Evolutionary conservation across 495 filamentous ascomycete genomes (phyloP).

Genomic region (Cladorrhinum samala): DNA sequence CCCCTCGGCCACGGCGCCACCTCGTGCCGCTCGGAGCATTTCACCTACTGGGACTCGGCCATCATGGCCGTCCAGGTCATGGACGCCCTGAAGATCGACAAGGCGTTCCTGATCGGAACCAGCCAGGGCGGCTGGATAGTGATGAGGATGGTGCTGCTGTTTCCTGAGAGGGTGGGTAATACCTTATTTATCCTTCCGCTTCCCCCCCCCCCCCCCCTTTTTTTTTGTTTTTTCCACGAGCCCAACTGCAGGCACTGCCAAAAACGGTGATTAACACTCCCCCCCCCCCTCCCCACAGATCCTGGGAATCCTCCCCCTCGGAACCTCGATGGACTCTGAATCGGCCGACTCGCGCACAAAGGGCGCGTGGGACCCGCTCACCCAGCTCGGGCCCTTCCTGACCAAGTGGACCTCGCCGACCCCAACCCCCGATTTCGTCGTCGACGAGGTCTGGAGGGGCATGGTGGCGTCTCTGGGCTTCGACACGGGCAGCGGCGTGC

Average conservation of each 20-base stretch:
- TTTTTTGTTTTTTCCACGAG: too few species aligned
- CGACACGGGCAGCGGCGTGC: conserved; percentile 32
- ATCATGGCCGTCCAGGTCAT: conserved; percentile 41
- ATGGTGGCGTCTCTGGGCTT: conserved; percentile 53
- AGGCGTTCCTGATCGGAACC: conserved; percentile 54
- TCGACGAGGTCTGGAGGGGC: conserved; percentile 48
- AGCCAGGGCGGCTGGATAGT: conserved; percentile 61
- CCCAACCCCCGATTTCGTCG: conserved; percentile 47
- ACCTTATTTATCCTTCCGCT: conserved; percentile 13
- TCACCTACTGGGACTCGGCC: conserved; percentile 52
- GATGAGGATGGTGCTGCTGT: conserved; percentile 52
- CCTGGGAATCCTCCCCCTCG: conserved; percentile 52
- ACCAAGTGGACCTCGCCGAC: conserved; percentile 40
- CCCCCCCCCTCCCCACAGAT: too few species aligned
- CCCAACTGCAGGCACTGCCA: too few species aligned
- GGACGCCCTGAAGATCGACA: conserved; percentile 47
- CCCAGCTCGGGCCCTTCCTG: conserved; percentile 35
- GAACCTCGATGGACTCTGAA: conserved; percentile 58
- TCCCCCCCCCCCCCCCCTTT: too few species aligned
- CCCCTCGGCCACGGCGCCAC: conserved; percentile 52
- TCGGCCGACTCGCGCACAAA: conserved; percentile 45
- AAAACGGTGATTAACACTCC: too few species aligned
- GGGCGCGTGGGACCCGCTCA: conserved; percentile 52
- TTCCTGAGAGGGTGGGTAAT: conserved; percentile 43
- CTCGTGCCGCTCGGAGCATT: conserved; percentile 36